Conservation (phyloP, 2,329 filamentous ascomycete species). For the Massarina eburnea region DNA sequence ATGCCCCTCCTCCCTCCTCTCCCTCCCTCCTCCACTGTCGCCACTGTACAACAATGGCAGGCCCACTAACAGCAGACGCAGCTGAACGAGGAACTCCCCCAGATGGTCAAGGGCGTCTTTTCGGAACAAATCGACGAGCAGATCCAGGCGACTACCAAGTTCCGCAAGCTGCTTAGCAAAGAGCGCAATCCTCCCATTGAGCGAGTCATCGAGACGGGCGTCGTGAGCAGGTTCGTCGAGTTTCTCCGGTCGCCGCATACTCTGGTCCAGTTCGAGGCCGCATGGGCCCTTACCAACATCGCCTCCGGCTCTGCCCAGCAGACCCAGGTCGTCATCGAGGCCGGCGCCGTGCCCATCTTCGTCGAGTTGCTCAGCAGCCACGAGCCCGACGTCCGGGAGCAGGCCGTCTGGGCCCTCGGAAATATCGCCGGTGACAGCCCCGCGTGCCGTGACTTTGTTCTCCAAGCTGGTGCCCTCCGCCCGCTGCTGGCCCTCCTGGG, state of each 20-base stretch:
- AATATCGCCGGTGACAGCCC: conserved; percentile 99
- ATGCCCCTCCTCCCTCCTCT: conserved; percentile 35
- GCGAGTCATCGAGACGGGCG: conserved; percentile 98
- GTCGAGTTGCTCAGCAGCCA: conserved; percentile 94
- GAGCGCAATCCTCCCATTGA: conserved; percentile 99
- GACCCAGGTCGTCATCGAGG: conserved; percentile 98
- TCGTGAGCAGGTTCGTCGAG: conserved; percentile 95
- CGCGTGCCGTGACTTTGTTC: conserved; percentile 93
- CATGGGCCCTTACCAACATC: conserved; percentile 99
- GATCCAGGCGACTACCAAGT: conserved; percentile 97
- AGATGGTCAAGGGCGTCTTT: conserved; percentile 98
- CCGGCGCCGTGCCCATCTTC: conserved; percentile 96
- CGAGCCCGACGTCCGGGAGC: conserved; percentile 95
- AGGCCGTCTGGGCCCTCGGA: conserved; percentile 96
- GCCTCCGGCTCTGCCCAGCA: conserved; percentile 95
- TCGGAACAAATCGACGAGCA: conserved; percentile 98
- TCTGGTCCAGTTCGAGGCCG: conserved; percentile 97
- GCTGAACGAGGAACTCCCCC: conserved; percentile 96
- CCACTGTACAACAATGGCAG: too few relatives aligned
- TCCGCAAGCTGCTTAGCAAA: conserved; percentile 96
- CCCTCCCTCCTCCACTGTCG: neutral
- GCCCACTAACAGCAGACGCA: conserved; percentile 44
- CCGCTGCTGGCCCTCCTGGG: conserved; percentile 87
- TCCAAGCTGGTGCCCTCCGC: conserved; percentile 86
- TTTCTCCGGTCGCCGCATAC: conserved; percentile 98